These are phyloP conservation scores for Lachancea nothofagi DNA, from an alignment of 805 yeast species.

Conservation along the genomic window DNA sequence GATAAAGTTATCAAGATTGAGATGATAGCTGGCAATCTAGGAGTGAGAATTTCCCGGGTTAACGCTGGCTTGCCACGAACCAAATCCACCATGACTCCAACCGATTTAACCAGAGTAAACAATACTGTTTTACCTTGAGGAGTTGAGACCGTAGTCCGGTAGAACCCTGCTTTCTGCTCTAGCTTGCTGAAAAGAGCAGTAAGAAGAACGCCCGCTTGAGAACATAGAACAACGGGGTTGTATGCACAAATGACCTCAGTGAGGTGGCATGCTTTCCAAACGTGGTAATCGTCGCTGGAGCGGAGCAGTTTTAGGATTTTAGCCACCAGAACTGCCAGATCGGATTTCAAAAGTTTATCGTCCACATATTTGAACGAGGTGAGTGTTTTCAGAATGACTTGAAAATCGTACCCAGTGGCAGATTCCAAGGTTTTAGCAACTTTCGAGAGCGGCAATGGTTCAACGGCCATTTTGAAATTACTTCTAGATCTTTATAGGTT, in stretches of 20 bases:
- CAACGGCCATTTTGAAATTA: conserved; percentile 3
- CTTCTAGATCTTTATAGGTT: no score
- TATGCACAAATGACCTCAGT: conserved; percentile 40
- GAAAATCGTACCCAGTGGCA: conserved; percentile 28
- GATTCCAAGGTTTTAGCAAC: conserved; percentile 27
- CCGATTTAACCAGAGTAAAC: conserved; percentile 29
- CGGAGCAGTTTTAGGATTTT: conserved; percentile 40
- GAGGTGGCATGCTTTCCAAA: conserved; percentile 59
- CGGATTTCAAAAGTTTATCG: conserved; percentile 30
- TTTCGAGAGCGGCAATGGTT: conserved; percentile 21
- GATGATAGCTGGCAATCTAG: conserved; percentile 63
- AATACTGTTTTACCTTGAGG: conserved; percentile 21
- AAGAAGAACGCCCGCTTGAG: conserved; percentile 29
- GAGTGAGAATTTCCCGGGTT: conserved; percentile 77
- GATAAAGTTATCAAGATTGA: conserved; percentile 44
- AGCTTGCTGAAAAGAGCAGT: conserved; percentile 25
- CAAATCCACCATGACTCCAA: conserved; percentile 32
- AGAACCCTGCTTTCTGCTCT: conserved; percentile 25
- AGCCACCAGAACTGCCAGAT: conserved; percentile 28
- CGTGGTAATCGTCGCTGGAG: conserved; percentile 39
- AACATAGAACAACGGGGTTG: conserved; percentile 32
- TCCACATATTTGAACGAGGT: conserved; percentile 27
- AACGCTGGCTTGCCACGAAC: conserved; percentile 78
- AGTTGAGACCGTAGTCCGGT: conserved; percentile 17
- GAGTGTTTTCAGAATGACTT: conserved; percentile 23